These are phyloP conservation scores for Pseudogymnoascus sp. DNA, from an alignment of 2,329 filamentous ascomycete genomes.

Conservation along the genomic window DNA sequence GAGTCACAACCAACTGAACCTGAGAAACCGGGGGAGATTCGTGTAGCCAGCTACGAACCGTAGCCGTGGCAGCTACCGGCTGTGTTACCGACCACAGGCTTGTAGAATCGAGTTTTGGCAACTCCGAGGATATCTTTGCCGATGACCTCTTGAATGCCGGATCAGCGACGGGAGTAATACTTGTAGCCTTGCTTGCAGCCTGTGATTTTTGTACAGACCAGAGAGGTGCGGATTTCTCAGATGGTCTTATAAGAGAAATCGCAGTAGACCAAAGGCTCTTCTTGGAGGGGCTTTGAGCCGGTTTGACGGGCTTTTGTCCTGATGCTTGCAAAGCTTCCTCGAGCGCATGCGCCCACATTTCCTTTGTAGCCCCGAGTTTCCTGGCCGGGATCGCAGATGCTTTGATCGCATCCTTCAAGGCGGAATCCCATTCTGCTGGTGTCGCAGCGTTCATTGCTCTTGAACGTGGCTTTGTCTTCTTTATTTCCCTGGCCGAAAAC, in stretches of 20 bases:
- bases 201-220: constrained; percentile 5
- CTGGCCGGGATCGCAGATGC: background rate
- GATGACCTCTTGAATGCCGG: background rate
- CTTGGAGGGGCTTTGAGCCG: background rate
- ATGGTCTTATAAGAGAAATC: background rate
- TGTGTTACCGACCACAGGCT: background rate
- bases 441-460: constrained; percentile 17
- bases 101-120: constrained; percentile 5
- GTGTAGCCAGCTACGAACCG: constrained; percentile 4
- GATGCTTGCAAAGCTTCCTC: constrained; percentile 3
- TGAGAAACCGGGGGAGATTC: background rate
- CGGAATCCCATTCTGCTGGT: constrained; percentile 4
- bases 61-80: background rate
- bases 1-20: background rate
- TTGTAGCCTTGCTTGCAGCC: background rate
- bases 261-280: constrained; percentile 4
- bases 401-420: constrained; percentile 1
- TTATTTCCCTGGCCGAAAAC: constrained; percentile 6
- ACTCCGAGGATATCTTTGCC: background rate
- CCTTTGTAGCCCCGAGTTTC: background rate
- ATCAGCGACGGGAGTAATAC: background rate
- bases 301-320: background rate
- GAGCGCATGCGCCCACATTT: constrained; percentile 5
- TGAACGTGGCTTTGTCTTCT: constrained; percentile 1
- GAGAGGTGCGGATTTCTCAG: background rate